Percentiles rank a stretch among this genome's conserved stretches.
Conservation (phyloP, 1,284 basidiomycete species). For the Ganoderma sinense region DNA sequence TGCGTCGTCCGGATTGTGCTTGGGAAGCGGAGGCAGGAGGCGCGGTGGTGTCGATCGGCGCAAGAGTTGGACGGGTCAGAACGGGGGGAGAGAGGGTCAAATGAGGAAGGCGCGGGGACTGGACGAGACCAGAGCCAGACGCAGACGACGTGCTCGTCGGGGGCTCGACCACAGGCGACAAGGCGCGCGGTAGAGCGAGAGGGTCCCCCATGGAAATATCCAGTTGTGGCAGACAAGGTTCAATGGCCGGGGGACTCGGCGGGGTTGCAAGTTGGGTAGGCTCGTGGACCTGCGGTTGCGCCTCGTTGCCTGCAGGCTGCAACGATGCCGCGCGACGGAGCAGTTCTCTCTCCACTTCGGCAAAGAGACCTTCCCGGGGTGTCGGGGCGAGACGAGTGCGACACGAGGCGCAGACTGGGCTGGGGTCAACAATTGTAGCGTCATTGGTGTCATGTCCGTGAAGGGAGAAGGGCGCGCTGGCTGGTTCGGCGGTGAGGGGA, state of each 20-base stretch:
- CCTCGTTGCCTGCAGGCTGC: constrained; percentile 42
- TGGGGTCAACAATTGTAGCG: constrained; percentile 40
- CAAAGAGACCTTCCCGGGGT: constrained; percentile 34
- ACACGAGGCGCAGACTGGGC: constrained; percentile 46
- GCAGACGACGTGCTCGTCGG: constrained; percentile 7
- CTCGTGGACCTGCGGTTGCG: constrained; percentile 33
- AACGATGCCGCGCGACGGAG: constrained; percentile 40
- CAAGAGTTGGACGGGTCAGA: constrained; percentile 28
- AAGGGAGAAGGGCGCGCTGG: constrained; percentile 38
- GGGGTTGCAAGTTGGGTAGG: constrained; percentile 22
- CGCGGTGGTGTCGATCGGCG: constrained; percentile 29
- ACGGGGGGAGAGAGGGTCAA: constrained; percentile 14
- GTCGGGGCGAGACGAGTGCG: constrained; percentile 37
- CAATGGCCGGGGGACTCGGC: constrained; percentile 32
- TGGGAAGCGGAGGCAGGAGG: constrained; percentile 23
- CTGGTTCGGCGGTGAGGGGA: constrained; percentile 43
- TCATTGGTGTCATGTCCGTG: constrained; percentile 34
- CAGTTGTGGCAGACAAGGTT: constrained; percentile 37
- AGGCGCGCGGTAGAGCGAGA: constrained; percentile 23
- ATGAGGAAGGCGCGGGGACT: constrained; percentile 8
- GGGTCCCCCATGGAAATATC: constrained; percentile 41
- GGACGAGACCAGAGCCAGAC: neutral
- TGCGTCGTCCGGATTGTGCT: constrained; percentile 19
- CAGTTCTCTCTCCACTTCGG: constrained; percentile 39
- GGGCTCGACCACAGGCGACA: constrained; percentile 14